Evolutionary conservation across 257 asterid species (phyloP), one percentile per base, ranked within the genome.

Genomic region (Marsdenia floribunda): DNA sequence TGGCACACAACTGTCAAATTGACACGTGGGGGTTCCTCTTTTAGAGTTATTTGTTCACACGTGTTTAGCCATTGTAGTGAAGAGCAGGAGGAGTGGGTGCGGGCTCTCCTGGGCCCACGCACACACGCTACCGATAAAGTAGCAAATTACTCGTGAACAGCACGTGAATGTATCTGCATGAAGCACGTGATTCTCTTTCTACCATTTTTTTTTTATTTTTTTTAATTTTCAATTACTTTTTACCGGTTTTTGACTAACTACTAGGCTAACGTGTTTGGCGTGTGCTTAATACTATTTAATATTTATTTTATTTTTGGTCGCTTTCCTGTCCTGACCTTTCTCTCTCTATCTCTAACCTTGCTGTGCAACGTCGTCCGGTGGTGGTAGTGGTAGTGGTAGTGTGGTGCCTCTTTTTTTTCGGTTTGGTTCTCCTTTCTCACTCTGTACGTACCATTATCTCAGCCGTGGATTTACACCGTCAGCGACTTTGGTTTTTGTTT

Each of bases 151-250:
- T 71, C 75, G 80, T 71, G 80, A 76, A 14, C 14, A 15, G 46
- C 75, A 76, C 80, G 80, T 70, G 80, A 76, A 58, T 13, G 18
- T 9, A 26, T 68, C 22, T 50, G 57, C 65, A 70, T 50, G 80
- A 71, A 70, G 61, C 80, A 70, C 80, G 80, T 76, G 80, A 76
- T 15, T 38, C 72, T 21, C 63, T 60, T 0, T 53, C 21, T 64
- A 61, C 3, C 63, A 42, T 5, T 3, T 40, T 40, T 44, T 44
- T 44, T 44, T 44, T 1, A n/a, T 44, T 44, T 44, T 44, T 44
- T 44, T 6, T 11, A 6, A 6, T 44, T n/a, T n/a, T n/a, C 12
- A 44, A 44, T 44, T 44, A 44, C 49, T 44, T 44, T 44, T 44
- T 7, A 44, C 49, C 49, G 49, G 49, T 11, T 44, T 44, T 44